Conservation (phyloP, 495 filamentous ascomycete species). For the Aspergillus panamensis region DNA sequence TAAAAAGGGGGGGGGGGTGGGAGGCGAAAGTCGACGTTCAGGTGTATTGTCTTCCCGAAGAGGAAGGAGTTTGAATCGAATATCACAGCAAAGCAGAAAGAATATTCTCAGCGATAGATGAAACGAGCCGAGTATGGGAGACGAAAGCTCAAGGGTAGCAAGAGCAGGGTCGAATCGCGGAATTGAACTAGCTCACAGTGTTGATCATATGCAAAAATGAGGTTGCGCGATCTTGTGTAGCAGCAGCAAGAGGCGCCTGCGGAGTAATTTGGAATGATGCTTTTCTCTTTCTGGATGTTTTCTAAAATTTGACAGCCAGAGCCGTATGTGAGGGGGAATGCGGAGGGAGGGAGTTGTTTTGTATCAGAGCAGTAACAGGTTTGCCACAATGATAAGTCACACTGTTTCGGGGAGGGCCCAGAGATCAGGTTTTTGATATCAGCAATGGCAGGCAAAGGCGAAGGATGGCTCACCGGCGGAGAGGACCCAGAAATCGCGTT, state of each 20-base stretch:
- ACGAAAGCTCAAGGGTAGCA: conserved; percentile 13
- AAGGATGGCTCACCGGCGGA: conserved; percentile 4
- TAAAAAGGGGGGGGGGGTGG: neutral
- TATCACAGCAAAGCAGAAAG: neutral
- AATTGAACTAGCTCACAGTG: conserved; percentile 4
- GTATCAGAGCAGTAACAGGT: conserved; percentile 11
- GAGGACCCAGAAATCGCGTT: neutral
- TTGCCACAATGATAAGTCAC: conserved; percentile 32
- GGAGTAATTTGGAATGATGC: conserved; percentile 11
- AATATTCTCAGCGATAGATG: conserved; percentile 13
- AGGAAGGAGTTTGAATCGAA: neutral
- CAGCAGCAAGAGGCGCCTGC: conserved; percentile 9
- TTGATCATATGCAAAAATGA: conserved; percentile 23
- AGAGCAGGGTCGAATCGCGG: conserved; percentile 17
- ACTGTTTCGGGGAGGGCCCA: neutral
- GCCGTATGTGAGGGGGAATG: neutral
- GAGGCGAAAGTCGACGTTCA: neutral
- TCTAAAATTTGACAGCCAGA: neutral
- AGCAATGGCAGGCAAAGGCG: neutral
- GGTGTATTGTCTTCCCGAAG: conserved; percentile 3
- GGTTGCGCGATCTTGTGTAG: conserved; percentile 22
- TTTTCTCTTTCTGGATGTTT: neutral
- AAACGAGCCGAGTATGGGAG: conserved; percentile 19
- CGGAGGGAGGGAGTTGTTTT: conserved; percentile 7
- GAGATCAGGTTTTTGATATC: conserved; percentile 7